A percentile compares a stretch with the other conserved stretches of the same genome.
Conservation (phyloP, 1,284 basidiomycete genomes). For the Rhodotorula sp. region DNA sequence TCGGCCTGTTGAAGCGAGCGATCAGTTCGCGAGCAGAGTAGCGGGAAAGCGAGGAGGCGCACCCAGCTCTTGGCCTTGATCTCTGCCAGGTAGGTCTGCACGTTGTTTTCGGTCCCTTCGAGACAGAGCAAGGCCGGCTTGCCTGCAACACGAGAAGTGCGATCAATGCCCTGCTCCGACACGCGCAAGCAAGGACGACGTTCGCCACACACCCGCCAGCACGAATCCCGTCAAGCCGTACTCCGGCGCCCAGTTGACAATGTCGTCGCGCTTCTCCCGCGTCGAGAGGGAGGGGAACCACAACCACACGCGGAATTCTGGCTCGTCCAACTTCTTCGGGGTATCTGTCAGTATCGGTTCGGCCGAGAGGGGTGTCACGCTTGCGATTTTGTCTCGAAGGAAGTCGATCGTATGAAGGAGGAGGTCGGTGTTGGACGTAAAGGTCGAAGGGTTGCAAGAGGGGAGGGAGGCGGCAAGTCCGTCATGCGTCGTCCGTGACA, state of each 20-base stretch:
- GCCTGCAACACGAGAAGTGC: slow-evolving; percentile 38
- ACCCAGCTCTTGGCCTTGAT: slow-evolving; percentile 53
- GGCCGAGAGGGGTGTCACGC: background rate
- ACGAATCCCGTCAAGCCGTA: slow-evolving; percentile 53
- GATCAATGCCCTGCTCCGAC: background rate
- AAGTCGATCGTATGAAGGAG: slow-evolving; percentile 23
- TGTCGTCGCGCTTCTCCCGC: slow-evolving; percentile 23
- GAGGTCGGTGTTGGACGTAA: slow-evolving; percentile 8
- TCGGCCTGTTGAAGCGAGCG: slow-evolving; percentile 41
- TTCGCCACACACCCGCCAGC: slow-evolving; percentile 22
- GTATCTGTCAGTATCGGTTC: background rate
- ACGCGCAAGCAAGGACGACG: background rate
- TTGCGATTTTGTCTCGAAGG: slow-evolving; percentile 1
- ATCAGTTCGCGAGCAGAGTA: too few species aligned
- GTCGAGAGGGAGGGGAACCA: slow-evolving; percentile 47
- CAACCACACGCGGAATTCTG: slow-evolving; percentile 30
- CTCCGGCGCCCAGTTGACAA: slow-evolving; percentile 48
- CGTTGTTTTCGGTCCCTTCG: slow-evolving; percentile 49
- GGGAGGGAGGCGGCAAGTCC: slow-evolving; percentile 7
- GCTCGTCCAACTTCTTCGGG: slow-evolving; percentile 4
- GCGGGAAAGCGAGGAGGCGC: background rate
- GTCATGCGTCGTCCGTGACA: slow-evolving; percentile 20
- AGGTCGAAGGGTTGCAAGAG: background rate
- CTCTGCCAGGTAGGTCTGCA: slow-evolving; percentile 52
- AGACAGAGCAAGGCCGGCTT: slow-evolving; percentile 54